These are phyloP conservation scores for Penicillium coprophilum DNA, from an alignment of 495 filamentous ascomycete species.

Conservation along the genomic window DNA sequence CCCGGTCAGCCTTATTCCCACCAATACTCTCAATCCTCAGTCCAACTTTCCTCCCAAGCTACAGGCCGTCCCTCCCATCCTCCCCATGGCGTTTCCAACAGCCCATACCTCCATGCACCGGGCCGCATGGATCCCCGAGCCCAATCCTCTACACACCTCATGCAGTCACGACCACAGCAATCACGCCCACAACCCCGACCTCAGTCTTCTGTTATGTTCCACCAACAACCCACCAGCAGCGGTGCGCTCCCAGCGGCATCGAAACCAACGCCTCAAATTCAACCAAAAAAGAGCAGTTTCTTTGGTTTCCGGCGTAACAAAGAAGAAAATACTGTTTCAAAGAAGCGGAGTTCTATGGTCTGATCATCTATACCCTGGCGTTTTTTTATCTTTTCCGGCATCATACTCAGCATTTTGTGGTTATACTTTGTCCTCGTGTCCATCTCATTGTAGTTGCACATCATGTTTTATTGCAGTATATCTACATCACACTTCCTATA, in stretches of 20 bases:
- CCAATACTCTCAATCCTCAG: slow-evolving; percentile 19
- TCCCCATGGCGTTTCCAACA: slow-evolving; percentile 7
- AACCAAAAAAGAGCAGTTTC: slow-evolving; percentile 52
- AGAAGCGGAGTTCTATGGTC: slow-evolving; percentile 57
- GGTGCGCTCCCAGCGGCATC: slow-evolving; percentile 19
- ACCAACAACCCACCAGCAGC: slow-evolving; percentile 17
- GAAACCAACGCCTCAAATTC: slow-evolving; percentile 19
- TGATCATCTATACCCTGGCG: slow-evolving; percentile 32
- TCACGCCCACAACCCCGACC: slow-evolving; percentile 16
- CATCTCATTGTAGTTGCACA: neutral
- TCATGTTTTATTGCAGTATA: neutral
- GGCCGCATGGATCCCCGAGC: slow-evolving; percentile 20
- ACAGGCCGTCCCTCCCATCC: slow-evolving; percentile 15
- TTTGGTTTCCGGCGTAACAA: slow-evolving; percentile 43
- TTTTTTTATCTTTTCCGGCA: neutral
- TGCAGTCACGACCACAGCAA: slow-evolving; percentile 15
- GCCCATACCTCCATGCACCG: slow-evolving; percentile 18
- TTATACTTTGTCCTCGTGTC: neutral
- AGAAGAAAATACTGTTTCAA: slow-evolving; percentile 35
- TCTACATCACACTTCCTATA: neutral
- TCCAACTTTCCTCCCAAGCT: slow-evolving; percentile 14
- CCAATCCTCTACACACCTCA: slow-evolving; percentile 24
- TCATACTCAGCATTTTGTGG: neutral
- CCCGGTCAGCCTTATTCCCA: slow-evolving; percentile 20
- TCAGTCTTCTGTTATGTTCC: slow-evolving; percentile 18